These are phyloP conservation scores for Alternaria angustiovoidea DNA, from an alignment of 2,329 filamentous ascomycete species.

Conservation along the genomic window DNA sequence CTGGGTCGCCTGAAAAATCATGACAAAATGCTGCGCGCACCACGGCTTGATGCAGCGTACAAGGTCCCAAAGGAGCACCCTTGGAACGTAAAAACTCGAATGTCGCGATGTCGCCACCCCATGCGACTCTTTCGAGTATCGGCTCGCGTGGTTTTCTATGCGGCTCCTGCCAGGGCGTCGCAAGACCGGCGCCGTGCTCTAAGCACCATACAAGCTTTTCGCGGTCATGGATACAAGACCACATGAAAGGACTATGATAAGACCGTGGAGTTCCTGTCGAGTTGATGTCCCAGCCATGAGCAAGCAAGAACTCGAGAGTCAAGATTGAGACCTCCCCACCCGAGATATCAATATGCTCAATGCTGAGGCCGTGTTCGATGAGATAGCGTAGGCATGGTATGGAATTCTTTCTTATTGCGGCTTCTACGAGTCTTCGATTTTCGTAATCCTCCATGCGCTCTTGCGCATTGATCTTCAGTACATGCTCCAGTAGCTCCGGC, in stretches of 20 bases:
- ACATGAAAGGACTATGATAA: neutral
- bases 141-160: too few species aligned
- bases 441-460: neutral
- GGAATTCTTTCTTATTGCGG: neutral
- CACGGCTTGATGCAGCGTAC: too few species aligned
- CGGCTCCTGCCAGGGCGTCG: neutral
- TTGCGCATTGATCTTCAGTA: neutral
- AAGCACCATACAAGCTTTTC: conserved; percentile 1
- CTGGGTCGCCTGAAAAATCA: too few species aligned
- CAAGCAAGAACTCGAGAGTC: neutral
- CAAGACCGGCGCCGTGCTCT: neutral
- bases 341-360: neutral
- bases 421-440: neutral
- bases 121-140: too few species aligned
- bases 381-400: neutral
- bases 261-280: neutral
- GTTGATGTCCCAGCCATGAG: conserved; percentile 5
- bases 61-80: too few species aligned
- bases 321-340: neutral
- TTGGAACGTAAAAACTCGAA: too few species aligned
- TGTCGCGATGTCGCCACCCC: too few species aligned
- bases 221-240: neutral
- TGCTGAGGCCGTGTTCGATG: neutral
- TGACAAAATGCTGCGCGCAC: too few species aligned
- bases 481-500: neutral